Base-by-base conservation (phyloP, 495 filamentous ascomycete genomes). In the Penicillium silybi region DNA sequence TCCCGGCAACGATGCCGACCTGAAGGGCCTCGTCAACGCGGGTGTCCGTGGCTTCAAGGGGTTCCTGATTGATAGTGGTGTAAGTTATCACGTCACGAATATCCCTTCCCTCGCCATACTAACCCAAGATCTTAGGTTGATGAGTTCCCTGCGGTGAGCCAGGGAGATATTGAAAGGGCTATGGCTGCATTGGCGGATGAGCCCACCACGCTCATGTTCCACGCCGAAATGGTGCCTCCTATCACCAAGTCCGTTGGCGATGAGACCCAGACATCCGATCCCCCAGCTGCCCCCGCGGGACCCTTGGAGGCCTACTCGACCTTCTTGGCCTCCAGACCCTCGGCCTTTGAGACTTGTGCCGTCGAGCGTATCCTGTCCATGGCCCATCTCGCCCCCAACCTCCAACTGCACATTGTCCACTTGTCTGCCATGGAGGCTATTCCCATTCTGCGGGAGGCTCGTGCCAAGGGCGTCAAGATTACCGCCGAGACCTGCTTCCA, bases 401-500 rank as follows among this genome's bases (percentile, higher is more conserved):
- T 98, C 2, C 87, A 85, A 35, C 70, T 98, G 43, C 93, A 98
- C 73, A 95, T 98, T 48, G 93, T 98, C 27, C 93, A 98, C 61
- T 80, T 98, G 26, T 93, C 88, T 1, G 93, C 93, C 10, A 86
- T 90, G 48, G 89, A 96, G 62, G 88, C 88, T n/a, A 93, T 97
- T 48, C 90, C 91, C 0, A 62, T 96, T n/a, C 76, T 98, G 40
- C 83, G 85, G 41, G 80, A 85, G 57, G 93, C 93, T 26, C 84
- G 90, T 44, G 73, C 79, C n/a, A 68, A 74, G 1, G 93, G 93
- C 34, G 65, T 96, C 55, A 90, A 92, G 49, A 88, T 98, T 72
- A 96, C 93, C 2, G 92, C 93, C 22, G 93, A 98, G 68, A 98
- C 93, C 9, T 97, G 93, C 75, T 96, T 95, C 80, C 93, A 98